Conservation (phyloP, 2,329 filamentous ascomycete species). For the Stemphylium vesicarium region DNA sequence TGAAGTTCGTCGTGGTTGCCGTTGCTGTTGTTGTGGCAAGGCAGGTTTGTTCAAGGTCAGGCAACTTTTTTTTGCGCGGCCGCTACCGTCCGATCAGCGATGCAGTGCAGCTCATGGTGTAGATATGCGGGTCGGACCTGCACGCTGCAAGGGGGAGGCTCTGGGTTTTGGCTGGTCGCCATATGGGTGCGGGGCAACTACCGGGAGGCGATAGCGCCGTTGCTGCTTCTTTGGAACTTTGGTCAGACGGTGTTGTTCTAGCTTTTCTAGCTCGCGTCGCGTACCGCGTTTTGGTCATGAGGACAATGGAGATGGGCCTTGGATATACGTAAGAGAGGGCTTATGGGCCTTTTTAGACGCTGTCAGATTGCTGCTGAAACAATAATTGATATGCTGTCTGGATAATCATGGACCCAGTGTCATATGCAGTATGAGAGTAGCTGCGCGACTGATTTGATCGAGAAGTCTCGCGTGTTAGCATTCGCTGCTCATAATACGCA, state of each 20-base stretch:
- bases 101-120: slow-evolving; percentile 5
- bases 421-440: too few relatives aligned
- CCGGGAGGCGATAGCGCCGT: not conserved
- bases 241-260: slow-evolving; percentile 3
- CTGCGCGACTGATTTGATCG: too few relatives aligned
- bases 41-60: not conserved
- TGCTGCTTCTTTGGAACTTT: not conserved
- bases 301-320: too few relatives aligned
- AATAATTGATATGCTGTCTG: too few relatives aligned
- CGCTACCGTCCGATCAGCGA: slow-evolving; percentile 35
- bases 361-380: too few relatives aligned
- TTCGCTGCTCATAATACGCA: too few relatives aligned
- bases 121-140: slow-evolving; percentile 16
- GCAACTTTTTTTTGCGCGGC: slow-evolving; percentile 16
- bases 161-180: slow-evolving; percentile 8
- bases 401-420: too few relatives aligned
- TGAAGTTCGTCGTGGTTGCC: too few relatives aligned
- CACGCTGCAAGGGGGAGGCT: slow-evolving; percentile 34
- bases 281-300: not conserved
- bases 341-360: too few relatives aligned
- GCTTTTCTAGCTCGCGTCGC: slow-evolving; percentile 3
- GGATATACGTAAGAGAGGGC: too few relatives aligned
- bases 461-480: too few relatives aligned
- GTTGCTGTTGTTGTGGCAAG: not conserved
- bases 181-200: slow-evolving; percentile 15